These are phyloP conservation scores for Cryoendolithus antarcticus DNA, from an alignment of 2,329 filamentous ascomycete species.

Conservation along the genomic window DNA sequence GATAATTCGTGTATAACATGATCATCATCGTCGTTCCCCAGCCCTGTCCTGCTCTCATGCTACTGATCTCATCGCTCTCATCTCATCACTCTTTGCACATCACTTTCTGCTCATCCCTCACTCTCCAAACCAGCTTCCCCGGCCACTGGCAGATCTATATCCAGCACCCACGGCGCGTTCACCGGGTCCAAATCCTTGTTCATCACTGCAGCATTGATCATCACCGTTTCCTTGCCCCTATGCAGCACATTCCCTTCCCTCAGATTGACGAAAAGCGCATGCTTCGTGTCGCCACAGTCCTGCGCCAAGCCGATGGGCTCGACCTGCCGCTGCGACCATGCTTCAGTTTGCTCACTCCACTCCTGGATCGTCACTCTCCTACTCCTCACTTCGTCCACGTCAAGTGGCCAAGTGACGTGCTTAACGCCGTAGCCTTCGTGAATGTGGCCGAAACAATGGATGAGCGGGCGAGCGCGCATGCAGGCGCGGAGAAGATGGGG, in stretches of 20 bases:
- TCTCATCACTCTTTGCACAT: too few relatives aligned
- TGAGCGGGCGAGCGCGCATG: constrained; percentile 35
- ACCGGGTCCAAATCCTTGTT: constrained; percentile 34
- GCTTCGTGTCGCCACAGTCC: constrained; percentile 14
- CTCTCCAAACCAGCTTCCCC: not conserved
- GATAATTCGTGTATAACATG: too few relatives aligned
- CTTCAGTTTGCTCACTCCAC: constrained; percentile 1
- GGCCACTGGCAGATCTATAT: constrained; percentile 32
- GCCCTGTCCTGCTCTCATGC: too few relatives aligned
- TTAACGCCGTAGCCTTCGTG: constrained; percentile 42
- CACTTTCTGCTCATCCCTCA: too few relatives aligned
- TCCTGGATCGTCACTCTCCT: constrained; percentile 4
- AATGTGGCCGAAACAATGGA: constrained; percentile 55
- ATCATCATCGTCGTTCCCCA: too few relatives aligned
- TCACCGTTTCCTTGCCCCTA: constrained; percentile 40
- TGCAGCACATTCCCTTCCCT: constrained; percentile 19
- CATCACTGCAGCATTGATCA: constrained; percentile 48
- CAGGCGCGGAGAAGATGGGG: constrained; percentile 40
- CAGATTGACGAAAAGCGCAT: constrained; percentile 22
- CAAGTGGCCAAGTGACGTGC: constrained; percentile 27
- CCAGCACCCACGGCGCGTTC: constrained; percentile 45
- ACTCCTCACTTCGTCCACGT: constrained; percentile 12
- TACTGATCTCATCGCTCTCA: too few relatives aligned
- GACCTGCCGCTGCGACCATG: constrained; percentile 14
- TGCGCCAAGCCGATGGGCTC: constrained; percentile 6